These are phyloP conservation scores for Lepidopterella palustris DNA, from an alignment of 495 filamentous ascomycete genomes.

Conservation along the genomic window DNA sequence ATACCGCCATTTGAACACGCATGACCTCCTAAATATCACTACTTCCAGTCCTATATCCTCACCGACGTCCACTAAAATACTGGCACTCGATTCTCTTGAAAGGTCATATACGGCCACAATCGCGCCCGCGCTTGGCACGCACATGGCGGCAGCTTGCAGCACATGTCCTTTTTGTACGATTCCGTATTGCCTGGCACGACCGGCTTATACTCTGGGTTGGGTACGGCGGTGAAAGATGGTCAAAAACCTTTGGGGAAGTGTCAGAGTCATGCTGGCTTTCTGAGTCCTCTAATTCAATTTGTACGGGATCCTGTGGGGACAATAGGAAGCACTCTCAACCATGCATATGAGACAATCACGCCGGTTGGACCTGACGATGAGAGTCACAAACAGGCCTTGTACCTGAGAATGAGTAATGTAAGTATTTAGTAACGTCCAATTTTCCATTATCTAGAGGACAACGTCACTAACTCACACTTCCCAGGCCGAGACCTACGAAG, in stretches of 20 bases:
- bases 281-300: slow-evolving; percentile 26
- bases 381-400: slow-evolving; percentile 27
- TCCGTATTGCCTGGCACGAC: slow-evolving; percentile 23
- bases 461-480: slow-evolving; percentile 1
- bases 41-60: background rate
- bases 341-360: background rate
- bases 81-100: background rate
- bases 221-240: slow-evolving; percentile 3
- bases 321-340: slow-evolving; percentile 7
- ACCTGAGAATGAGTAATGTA: slow-evolving; percentile 28
- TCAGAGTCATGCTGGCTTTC: slow-evolving; percentile 21
- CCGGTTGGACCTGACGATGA: background rate
- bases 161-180: slow-evolving; percentile 30
- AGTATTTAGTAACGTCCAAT: slow-evolving; percentile 3
- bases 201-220: slow-evolving; percentile 10
- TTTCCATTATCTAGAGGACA: no score
- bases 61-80: background rate
- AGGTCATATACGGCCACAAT: slow-evolving; percentile 21
- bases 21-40: background rate
- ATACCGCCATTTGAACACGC: background rate
- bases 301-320: slow-evolving; percentile 24
- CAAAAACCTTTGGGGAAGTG: slow-evolving; percentile 5
- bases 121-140: slow-evolving; percentile 9
- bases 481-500: slow-evolving; percentile 34
- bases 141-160: slow-evolving; percentile 22